These are phyloP conservation scores for Geoglossum cookeanum DNA, from an alignment of 2,329 filamentous ascomycete species.

Conservation along the genomic window DNA sequence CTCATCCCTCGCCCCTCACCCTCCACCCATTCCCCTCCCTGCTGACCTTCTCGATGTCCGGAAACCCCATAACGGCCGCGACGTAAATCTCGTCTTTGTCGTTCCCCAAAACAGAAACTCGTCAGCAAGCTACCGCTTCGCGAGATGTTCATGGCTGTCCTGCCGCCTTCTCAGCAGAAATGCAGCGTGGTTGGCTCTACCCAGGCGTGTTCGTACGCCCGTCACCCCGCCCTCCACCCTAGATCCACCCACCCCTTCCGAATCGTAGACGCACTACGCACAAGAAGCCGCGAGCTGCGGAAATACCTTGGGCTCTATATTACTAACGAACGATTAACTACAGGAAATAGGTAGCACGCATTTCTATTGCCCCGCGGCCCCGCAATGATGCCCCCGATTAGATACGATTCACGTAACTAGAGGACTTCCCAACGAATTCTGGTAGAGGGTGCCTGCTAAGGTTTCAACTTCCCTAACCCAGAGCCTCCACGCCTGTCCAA, in stretches of 20 bases:
- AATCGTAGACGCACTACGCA: slow-evolving; percentile 6
- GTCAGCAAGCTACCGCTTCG: background rate
- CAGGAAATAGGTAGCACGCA: too few species aligned
- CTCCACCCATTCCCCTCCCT: background rate
- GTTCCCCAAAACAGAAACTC: background rate
- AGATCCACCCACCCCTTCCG: slow-evolving; percentile 1
- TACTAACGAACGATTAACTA: too few species aligned
- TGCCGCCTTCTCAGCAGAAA: background rate
- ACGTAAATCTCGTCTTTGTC: background rate
- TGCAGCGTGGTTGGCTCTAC: background rate
- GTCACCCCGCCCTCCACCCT: background rate
- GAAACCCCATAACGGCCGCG: background rate
- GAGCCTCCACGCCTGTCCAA: slow-evolving; percentile 15
- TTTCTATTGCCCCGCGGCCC: too few species aligned
- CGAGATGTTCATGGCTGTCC: background rate
- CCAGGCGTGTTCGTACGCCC: background rate
- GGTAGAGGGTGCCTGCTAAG: too few species aligned
- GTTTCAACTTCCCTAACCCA: slow-evolving; percentile 16
- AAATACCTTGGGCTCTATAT: too few species aligned
- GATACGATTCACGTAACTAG: too few species aligned
- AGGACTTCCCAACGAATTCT: too few species aligned
- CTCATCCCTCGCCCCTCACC: background rate
- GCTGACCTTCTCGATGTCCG: background rate
- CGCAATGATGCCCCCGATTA: too few species aligned
- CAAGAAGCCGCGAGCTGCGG: too few species aligned